Evolutionary conservation across 2,329 filamentous ascomycete genomes (phyloP).

Genomic region (Fusarium siculi): DNA sequence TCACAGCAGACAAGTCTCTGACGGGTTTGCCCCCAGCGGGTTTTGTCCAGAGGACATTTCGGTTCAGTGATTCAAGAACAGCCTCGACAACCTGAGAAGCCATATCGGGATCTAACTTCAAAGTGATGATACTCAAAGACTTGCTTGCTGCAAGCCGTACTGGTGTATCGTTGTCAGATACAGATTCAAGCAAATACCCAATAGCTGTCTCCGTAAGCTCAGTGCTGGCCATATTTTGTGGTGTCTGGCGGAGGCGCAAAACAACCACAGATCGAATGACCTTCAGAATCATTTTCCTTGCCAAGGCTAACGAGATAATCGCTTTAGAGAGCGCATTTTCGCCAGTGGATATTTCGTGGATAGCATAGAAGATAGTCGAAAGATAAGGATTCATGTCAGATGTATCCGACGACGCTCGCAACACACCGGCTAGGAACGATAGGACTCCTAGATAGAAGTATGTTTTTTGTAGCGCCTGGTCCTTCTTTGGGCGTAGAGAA

Average conservation of each 20-base stretch:
- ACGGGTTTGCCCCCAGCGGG: constrained; percentile 51
- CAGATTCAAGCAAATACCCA: constrained; percentile 78
- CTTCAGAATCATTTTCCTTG: constrained; percentile 85
- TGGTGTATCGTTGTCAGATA: constrained; percentile 90
- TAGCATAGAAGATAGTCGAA: constrained; percentile 71
- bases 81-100: constrained; percentile 88
- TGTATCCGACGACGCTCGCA: constrained; percentile 75
- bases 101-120: constrained; percentile 83
- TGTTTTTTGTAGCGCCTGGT: constrained; percentile 59
- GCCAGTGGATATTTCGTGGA: constrained; percentile 66
- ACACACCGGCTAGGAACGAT: constrained; percentile 80
- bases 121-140: constrained; percentile 84
- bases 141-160: constrained; percentile 93
- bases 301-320: constrained; percentile 78
- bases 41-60: constrained; percentile 66
- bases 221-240: constrained; percentile 54
- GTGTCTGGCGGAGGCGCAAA: constrained; percentile 67
- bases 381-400: constrained; percentile 78
- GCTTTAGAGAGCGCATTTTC: constrained; percentile 60
- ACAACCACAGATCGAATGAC: constrained; percentile 80
- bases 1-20: constrained; percentile 77
- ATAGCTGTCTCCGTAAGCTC: constrained; percentile 82
- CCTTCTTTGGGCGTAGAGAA: constrained; percentile 61
- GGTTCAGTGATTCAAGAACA: constrained; percentile 75
- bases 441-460: constrained; percentile 84